Percentiles rank a stretch among this genome's conserved stretches.
These are phyloP conservation scores for Zea luxurians DNA, from an alignment of 176 grass and related monocot species.

Conservation along the genomic window DNA sequence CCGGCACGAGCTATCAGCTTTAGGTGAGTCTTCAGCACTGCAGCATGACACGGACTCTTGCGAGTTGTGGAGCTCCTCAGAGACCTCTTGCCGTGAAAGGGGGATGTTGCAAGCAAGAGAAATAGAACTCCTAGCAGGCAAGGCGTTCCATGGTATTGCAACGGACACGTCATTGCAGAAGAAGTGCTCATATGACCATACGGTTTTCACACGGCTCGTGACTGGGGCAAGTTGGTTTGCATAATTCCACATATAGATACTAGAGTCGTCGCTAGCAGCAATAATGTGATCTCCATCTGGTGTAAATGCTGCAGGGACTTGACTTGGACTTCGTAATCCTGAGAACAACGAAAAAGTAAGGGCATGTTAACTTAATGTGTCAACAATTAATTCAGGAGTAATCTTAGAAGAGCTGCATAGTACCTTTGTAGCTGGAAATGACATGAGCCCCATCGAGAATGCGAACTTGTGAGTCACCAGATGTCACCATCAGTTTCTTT, in stretches of 20 bases:
- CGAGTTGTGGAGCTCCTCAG: constrained; percentile 5
- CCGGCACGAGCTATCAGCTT: constrained; percentile 25
- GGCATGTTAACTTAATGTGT: constrained; percentile 25
- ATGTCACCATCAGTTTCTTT: constrained; percentile 82
- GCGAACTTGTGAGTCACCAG: constrained; percentile 78
- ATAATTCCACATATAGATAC: constrained; percentile 75
- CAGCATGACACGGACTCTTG: constrained; percentile 11
- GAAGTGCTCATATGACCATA: constrained; percentile 70
- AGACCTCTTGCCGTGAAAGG: constrained; percentile 49
- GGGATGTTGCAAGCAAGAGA: constrained; percentile 50
- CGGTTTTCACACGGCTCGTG: constrained; percentile 42
- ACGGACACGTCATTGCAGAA: constrained; percentile 54
- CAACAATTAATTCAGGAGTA: not conserved
- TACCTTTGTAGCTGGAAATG: constrained; percentile 83
- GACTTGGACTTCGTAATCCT: constrained; percentile 67
- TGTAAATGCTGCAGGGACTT: constrained; percentile 76
- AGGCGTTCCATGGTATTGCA: constrained; percentile 82
- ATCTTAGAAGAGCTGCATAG: constrained; percentile 4
- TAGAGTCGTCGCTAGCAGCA: constrained; percentile 69
- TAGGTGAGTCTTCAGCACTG: constrained; percentile 39
- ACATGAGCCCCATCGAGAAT: constrained; percentile 76
- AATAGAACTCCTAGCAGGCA: constrained; percentile 34
- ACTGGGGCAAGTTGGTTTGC: constrained; percentile 49
- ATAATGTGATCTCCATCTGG: constrained; percentile 84
- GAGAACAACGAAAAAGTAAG: constrained; percentile 1